These are phyloP conservation scores for Colletotrichum filicis DNA, from an alignment of 2,329 filamentous ascomycete genomes.

Conservation along the genomic window DNA sequence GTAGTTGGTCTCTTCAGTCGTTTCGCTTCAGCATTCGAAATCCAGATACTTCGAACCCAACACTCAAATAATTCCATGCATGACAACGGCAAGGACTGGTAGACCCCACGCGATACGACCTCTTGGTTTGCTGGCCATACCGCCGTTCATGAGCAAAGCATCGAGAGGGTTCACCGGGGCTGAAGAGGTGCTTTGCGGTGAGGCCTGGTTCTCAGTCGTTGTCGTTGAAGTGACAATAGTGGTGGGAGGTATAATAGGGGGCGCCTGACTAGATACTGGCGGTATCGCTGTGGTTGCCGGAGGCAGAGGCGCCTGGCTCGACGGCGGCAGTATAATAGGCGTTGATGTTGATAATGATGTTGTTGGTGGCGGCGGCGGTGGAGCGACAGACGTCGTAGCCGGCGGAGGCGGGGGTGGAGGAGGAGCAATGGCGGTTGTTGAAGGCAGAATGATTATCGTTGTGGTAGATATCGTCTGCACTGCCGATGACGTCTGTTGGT, in stretches of 20 bases:
- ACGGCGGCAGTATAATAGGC: neutral
- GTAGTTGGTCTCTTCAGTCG: neutral
- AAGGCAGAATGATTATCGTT: neutral
- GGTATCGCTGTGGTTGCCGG: neutral
- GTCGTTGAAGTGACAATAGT: neutral
- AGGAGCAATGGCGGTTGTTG: neutral
- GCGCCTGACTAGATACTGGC: neutral
- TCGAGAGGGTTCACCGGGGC: slow-evolving; percentile 27
- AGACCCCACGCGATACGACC: neutral
- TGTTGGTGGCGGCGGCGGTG: slow-evolving; percentile 3
- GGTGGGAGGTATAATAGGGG: neutral
- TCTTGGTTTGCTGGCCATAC: neutral
- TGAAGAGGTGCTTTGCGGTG: slow-evolving; percentile 2
- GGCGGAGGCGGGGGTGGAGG: neutral
- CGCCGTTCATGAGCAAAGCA: slow-evolving; percentile 24
- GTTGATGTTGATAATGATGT: neutral
- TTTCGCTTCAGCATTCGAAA: neutral
- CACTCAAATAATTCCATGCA: neutral
- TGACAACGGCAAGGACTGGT: neutral
- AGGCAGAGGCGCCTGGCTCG: slow-evolving; percentile 6
- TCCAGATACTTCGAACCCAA: neutral
- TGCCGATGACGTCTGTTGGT: slow-evolving; percentile 8
- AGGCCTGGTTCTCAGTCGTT: neutral
- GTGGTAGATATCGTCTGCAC: slow-evolving; percentile 13
- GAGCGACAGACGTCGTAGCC: neutral